These are phyloP conservation scores for Zopfochytrium polystomum DNA, from an alignment of 371 early-diverging fungal genomes.

Conservation along the genomic window DNA sequence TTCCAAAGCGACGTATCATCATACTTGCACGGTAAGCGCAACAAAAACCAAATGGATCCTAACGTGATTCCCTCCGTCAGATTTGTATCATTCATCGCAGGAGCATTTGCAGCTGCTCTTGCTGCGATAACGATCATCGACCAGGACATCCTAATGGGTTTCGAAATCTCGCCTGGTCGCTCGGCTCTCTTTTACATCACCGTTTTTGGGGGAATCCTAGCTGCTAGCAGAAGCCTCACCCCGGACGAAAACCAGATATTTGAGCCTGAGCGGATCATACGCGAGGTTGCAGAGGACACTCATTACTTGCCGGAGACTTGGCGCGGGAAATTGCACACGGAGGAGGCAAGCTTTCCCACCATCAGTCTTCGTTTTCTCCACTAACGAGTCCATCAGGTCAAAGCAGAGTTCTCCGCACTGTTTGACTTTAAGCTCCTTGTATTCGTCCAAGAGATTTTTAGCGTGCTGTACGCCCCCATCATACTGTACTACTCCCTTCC, in stretches of 20 bases:
- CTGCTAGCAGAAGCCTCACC: slow-evolving; percentile 77
- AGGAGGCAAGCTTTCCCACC: slow-evolving; percentile 53
- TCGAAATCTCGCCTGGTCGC: slow-evolving; percentile 83
- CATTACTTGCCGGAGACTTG: slow-evolving; percentile 90
- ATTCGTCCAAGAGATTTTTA: slow-evolving; percentile 77
- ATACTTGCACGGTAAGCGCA: slow-evolving; percentile 66
- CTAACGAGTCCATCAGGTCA: slow-evolving; percentile 53
- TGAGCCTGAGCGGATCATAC: slow-evolving; percentile 75
- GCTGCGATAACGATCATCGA: slow-evolving; percentile 78
- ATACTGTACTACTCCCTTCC: slow-evolving; percentile 82
- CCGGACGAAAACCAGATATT: slow-evolving; percentile 76
- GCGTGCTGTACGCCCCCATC: slow-evolving; percentile 81
- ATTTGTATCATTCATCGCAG: slow-evolving; percentile 85
- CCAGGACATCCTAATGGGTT: slow-evolving; percentile 78
- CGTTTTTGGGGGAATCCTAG: slow-evolving; percentile 80
- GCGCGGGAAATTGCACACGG: slow-evolving; percentile 79
- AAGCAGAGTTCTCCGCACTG: slow-evolving; percentile 71
- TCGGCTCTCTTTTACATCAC: slow-evolving; percentile 90
- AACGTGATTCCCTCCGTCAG: slow-evolving; percentile 37
- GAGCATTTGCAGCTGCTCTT: slow-evolving; percentile 84
- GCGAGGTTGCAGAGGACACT: slow-evolving; percentile 76
- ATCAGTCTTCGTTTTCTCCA: background rate
- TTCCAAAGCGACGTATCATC: slow-evolving; percentile 77
- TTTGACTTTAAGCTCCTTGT: slow-evolving; percentile 78
- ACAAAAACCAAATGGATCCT: background rate